Base-by-base conservation (phyloP, 2,329 filamentous ascomycete species). In the Cytospora schulzeri region DNA sequence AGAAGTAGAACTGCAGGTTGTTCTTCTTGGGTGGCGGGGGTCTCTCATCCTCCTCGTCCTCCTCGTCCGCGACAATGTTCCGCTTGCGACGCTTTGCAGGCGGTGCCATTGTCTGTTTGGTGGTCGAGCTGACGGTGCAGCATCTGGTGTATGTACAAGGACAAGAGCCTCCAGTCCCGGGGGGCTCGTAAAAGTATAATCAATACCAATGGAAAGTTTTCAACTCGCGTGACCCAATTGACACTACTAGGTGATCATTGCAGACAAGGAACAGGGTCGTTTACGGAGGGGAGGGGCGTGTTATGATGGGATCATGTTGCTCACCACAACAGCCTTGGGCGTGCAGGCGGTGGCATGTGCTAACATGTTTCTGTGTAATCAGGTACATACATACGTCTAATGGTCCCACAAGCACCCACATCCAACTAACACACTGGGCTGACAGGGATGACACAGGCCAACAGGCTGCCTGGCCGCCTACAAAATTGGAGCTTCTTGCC, bases 51-150 rank as follows among this genome's bases (percentile, higher is more conserved):
- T 78, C 76, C 68, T 83, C 80, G 68, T 85, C 81, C 68, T 83
- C 82, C 53, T 79, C 79, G 67, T 76, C 76, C 59, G 81, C 78
- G 66, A 86, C 74, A 70, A 83, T 76, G 73, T 84, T 86, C 70
- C 82, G 83, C 79, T 81, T 85, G 70, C 82, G 83, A 74, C 86
- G 83, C 77, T 85, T 86, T 73, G 83, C 77, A 68, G 83, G 80
- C 76, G 84, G 83, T 71, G 83, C 82, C 85, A 87, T 87, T 68
- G 71, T 72, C 68, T 67, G 66, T 61, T 68, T 66, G 65, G 75
- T 60, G 70, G 77, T 22, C 54, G n/a, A 22, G 41, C 41, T 14
- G 58, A 19, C 35, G 56, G 26, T 45, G 50, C 57, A 63, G 66
- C 66, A 67, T 66, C 60, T 64, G 66, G 53, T 60, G 57, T 35